A percentile compares a stretch with the other conserved stretches of the same genome.
These are phyloP conservation scores for Pelargonium fulgidum DNA, from an alignment of 441 rosid genomes.

Conservation along the genomic window DNA sequence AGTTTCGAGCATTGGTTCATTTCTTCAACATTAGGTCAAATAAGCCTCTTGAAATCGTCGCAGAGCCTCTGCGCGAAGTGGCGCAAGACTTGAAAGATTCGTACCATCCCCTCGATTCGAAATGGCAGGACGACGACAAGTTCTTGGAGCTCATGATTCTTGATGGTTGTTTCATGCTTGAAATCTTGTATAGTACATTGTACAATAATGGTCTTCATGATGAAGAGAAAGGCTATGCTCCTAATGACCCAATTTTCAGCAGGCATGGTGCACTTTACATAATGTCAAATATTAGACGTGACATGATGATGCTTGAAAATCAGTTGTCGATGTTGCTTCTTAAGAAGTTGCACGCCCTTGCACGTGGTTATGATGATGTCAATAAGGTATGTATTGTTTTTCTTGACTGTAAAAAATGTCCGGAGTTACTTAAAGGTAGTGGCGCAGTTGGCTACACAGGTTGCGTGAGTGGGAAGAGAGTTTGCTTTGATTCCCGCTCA, in stretches of 20 bases:
- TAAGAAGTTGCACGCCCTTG: background rate
- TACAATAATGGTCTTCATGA: background rate
- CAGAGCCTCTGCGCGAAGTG: no score
- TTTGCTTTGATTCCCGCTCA: no score
- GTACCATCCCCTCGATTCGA: background rate
- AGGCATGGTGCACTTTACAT: background rate
- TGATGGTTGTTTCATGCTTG: conserved; percentile 2
- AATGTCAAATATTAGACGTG: background rate
- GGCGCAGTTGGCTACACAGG: no score
- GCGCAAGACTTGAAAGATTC: background rate
- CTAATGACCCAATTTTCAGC: background rate
- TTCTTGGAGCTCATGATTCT: background rate
- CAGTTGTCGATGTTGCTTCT: background rate
- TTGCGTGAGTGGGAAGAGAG: no score
- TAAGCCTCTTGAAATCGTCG: no score
- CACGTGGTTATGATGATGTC: no score
- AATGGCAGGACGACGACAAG: background rate
- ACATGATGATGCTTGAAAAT: conserved; percentile 4
- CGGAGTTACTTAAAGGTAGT: no score
- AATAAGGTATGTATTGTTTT: no score
- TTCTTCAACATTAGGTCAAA: no score
- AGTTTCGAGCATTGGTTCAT: no score
- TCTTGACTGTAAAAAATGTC: no score
- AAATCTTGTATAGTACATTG: background rate
- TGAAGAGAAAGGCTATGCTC: background rate